Base-by-base conservation (phyloP, 352 stramenopile genomes). In the Thalassiosira allenii region DNA sequence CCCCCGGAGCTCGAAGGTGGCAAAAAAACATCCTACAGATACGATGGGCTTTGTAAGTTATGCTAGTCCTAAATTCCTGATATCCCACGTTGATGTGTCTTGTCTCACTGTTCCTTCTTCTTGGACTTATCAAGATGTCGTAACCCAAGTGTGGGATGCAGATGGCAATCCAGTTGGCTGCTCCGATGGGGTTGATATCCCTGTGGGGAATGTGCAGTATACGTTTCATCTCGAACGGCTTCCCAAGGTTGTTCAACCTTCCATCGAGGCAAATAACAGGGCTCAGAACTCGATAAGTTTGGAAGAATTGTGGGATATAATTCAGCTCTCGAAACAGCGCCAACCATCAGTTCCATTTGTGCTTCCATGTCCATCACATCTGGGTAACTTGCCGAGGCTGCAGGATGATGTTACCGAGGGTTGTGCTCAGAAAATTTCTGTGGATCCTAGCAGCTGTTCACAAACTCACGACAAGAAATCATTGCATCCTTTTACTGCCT, bases 31-130 rank as follows among this genome's bases (percentile, higher is more conserved):
- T 61, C 49, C 32, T 79, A 79, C 30, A 23, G 70, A 63, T 79
- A 79, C 53, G 70, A 79, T 63, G 70, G 70, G 3, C 33, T 79
- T n/a, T 79, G n/a, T n/a, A n/a, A n/a, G n/a, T n/a, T n/a, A n/a
- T n/a, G n/a, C n/a, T n/a, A n/a, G n/a, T n/a, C n/a, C n/a, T n/a
- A n/a, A n/a, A n/a, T n/a, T n/a, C n/a, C n/a, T n/a, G n/a, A n/a
- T n/a, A n/a, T n/a, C n/a, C n/a, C n/a, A n/a, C n/a, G n/a, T n/a
- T n/a, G n/a, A n/a, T n/a, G n/a, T n/a, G n/a, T n/a, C n/a, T n/a
- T n/a, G n/a, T n/a, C n/a, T n/a, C n/a, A n/a, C n/a, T n/a, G n/a
- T n/a, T n/a, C n/a, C n/a, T n/a, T n/a, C n/a, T n/a, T n/a, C n/a
- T n/a, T n/a, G n/a, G n/a, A n/a, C n/a, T n/a, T n/a, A n/a, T n/a